These are phyloP conservation scores for Ascochyta viciae-villosae DNA, from an alignment of 2,329 filamentous ascomycete genomes.

Conservation along the genomic window DNA sequence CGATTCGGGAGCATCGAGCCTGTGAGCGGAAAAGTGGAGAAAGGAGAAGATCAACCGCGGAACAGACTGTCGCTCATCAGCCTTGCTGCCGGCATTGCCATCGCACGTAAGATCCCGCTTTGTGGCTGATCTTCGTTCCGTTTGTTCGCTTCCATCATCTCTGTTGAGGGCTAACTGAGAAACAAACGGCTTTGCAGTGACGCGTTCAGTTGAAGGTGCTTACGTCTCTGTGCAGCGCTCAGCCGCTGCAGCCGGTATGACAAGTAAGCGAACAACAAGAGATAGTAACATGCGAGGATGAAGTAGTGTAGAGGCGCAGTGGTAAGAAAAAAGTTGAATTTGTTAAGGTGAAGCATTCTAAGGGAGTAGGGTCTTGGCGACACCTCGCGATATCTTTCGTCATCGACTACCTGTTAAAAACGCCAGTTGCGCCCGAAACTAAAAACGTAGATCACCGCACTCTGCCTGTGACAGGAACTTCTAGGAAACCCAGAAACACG, in stretches of 20 bases:
- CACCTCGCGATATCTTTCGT: slow-evolving; percentile 20
- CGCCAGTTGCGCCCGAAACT: background rate
- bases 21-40: slow-evolving; percentile 16
- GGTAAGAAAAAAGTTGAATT: background rate
- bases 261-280: background rate
- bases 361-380: slow-evolving; percentile 15
- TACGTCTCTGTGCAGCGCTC: background rate
- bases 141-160: slow-evolving; percentile 3
- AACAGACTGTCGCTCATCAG: slow-evolving; percentile 9
- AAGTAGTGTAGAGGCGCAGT: background rate
- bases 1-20: slow-evolving; percentile 16
- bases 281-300: background rate
- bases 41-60: slow-evolving; percentile 13
- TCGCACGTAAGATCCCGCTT: slow-evolving; percentile 1
- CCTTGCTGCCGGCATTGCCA: slow-evolving; percentile 3
- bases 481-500: background rate
- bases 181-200: slow-evolving; percentile 4
- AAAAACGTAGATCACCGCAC: background rate
- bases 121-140: slow-evolving; percentile 5
- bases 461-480: background rate
- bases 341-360: background rate
- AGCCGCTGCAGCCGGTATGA: background rate
- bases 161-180: slow-evolving; percentile 11
- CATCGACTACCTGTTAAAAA: slow-evolving; percentile 12
- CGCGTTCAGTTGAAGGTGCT: background rate